Percentiles rank a stretch among this genome's conserved stretches.
phyloP scores from a whole-genome alignment of 352 stramenopile species.

The Phytophthora kernoviae region DNA sequence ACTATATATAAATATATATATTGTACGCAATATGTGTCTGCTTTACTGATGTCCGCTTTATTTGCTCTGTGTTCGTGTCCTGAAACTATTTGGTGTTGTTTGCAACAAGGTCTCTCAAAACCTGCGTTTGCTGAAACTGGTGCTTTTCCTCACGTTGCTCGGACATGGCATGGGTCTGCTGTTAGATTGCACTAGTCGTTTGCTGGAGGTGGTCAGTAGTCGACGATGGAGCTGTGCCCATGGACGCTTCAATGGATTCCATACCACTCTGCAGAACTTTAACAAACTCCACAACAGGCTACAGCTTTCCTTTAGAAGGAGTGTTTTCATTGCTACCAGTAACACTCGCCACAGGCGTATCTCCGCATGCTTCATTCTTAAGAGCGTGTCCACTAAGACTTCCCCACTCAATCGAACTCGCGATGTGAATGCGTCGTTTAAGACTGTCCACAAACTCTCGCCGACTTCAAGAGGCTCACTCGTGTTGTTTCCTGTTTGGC shows the following conservation, averaged over 20 bases:
- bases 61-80: background rate
- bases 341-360: background rate
- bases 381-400: background rate
- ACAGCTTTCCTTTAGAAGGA: background rate
- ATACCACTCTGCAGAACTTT: background rate
- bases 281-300: background rate
- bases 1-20: too few relatives aligned
- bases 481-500: background rate
- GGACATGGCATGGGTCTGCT: background rate
- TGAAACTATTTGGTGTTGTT: background rate
- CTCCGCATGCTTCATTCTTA: background rate
- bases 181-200: background rate
- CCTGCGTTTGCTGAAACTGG: background rate
- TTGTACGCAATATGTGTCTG: too few relatives aligned
- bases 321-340: background rate
- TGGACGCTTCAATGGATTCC: background rate
- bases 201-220: background rate
- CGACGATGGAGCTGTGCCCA: background rate
- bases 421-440: background rate
- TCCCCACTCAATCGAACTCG: background rate
- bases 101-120: background rate
- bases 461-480: background rate
- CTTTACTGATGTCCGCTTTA: background rate
- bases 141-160: background rate
- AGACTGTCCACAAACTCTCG: background rate